Percentiles rank a stretch among this genome's conserved stretches.
These are phyloP conservation scores for Suhomyces xylopsoci DNA, from an alignment of 805 yeast genomes.

Conservation along the genomic window DNA sequence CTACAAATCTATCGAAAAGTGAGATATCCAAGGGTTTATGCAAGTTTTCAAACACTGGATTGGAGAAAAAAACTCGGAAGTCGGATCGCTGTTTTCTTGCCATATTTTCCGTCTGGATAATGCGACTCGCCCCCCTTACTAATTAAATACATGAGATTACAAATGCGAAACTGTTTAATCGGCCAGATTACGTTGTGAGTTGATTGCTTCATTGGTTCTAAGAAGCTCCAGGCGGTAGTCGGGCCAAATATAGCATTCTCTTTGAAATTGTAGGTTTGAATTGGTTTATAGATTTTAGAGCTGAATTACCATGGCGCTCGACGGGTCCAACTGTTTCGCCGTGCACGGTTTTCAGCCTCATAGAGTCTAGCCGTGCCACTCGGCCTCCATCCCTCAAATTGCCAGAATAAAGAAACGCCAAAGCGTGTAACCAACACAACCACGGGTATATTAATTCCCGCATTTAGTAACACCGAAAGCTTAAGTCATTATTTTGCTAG, in stretches of 20 bases:
- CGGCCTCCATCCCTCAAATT: background rate
- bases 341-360: background rate
- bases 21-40: background rate
- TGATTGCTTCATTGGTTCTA: background rate
- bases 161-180: background rate
- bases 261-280: background rate
- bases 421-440: background rate
- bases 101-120: background rate
- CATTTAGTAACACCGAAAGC: background rate
- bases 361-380: background rate
- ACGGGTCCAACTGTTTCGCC: background rate
- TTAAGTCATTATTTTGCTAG: background rate
- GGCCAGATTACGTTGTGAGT: background rate
- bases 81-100: background rate
- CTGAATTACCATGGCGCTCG: background rate
- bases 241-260: background rate
- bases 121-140: background rate
- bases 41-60: background rate
- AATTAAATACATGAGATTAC: background rate
- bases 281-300: background rate
- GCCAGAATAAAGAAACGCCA: background rate
- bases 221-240: background rate
- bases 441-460: background rate
- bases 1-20: background rate
- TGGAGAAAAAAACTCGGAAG: background rate